Conservation (phyloP, 306 rosid species). For the Dalbergia cochinchinensis region DNA sequence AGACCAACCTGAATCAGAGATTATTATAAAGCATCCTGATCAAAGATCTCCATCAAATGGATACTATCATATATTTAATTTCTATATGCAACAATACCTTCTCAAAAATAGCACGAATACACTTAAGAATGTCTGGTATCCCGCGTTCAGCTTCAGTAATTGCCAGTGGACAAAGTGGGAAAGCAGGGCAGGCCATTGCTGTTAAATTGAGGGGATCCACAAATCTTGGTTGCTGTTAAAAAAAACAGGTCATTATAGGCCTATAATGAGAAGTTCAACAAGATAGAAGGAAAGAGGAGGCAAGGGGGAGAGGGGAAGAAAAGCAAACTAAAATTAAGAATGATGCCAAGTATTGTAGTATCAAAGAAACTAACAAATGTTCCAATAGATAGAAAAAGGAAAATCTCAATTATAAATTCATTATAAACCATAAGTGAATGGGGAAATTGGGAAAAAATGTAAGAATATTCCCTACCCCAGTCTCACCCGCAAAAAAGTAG, state of each 20-base stretch:
- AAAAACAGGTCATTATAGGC: slow-evolving; percentile 43
- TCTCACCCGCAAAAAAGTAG: not conserved
- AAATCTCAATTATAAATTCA: slow-evolving; percentile 24
- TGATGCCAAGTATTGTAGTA: slow-evolving; percentile 19
- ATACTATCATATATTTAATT: not conserved
- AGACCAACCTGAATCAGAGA: slow-evolving; percentile 79
- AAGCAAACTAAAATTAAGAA: slow-evolving; percentile 16
- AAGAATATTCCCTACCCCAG: not conserved
- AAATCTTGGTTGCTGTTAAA: slow-evolving; percentile 77
- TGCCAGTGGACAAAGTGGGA: slow-evolving; percentile 97
- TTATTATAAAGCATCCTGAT: slow-evolving; percentile 22
- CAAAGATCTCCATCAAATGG: slow-evolving; percentile 35
- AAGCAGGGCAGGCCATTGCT: slow-evolving; percentile 99
- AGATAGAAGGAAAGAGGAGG: not conserved
- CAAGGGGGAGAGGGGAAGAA: not conserved
- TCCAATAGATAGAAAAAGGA: slow-evolving; percentile 21
- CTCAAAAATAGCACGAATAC: slow-evolving; percentile 89
- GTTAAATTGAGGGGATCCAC: slow-evolving; percentile 95
- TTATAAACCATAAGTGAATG: slow-evolving; percentile 6
- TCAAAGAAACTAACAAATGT: slow-evolving; percentile 8
- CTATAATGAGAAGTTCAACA: not conserved
- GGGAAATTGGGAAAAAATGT: not conserved
- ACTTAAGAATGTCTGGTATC: slow-evolving; percentile 88
- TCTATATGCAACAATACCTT: slow-evolving; percentile 63
- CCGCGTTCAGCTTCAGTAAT: slow-evolving; percentile 98